Evolutionary conservation across 192 early-diverging fungal species (phyloP).

Genomic region (Entophlyctis luteolus): DNA sequence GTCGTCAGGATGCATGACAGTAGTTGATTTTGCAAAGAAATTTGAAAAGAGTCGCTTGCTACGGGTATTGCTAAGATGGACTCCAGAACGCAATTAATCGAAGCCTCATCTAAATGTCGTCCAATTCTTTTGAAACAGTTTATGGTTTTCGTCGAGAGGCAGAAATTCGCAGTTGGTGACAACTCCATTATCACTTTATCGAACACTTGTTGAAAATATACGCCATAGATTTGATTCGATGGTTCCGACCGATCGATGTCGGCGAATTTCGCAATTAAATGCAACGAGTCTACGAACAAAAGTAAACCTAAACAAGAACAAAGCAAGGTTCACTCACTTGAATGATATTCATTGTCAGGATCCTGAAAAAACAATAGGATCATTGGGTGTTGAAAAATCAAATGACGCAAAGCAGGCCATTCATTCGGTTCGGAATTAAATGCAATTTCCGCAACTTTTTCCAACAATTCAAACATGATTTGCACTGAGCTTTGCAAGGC

Average conservation of each 20-base stretch:
- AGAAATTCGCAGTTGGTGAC: not conserved
- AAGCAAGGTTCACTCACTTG: constrained; percentile 11
- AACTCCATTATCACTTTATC: constrained; percentile 9
- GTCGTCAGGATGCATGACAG: constrained; percentile 1
- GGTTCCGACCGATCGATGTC: not conserved
- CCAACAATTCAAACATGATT: not conserved
- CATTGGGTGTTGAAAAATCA: constrained; percentile 37
- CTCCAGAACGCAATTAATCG: constrained; percentile 8
- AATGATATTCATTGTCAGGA: not conserved
- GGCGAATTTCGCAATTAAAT: not conserved
- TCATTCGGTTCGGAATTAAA: not conserved
- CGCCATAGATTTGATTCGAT: not conserved
- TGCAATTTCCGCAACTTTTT: not conserved
- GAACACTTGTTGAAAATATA: constrained; percentile 16
- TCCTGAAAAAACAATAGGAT: constrained; percentile 25
- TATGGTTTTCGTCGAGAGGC: not conserved
- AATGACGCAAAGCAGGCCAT: constrained; percentile 12
- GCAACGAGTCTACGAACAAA: not conserved
- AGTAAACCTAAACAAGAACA: not conserved
- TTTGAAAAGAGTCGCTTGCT: not conserved
- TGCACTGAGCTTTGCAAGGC: not conserved
- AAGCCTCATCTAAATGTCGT: not conserved
- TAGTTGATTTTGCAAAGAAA: not conserved
- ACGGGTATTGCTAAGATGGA: constrained; percentile 8
- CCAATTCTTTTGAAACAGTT: not conserved